These are phyloP conservation scores for Coemansia sp. DNA, from an alignment of 192 early-diverging fungal species.

Conservation along the genomic window DNA sequence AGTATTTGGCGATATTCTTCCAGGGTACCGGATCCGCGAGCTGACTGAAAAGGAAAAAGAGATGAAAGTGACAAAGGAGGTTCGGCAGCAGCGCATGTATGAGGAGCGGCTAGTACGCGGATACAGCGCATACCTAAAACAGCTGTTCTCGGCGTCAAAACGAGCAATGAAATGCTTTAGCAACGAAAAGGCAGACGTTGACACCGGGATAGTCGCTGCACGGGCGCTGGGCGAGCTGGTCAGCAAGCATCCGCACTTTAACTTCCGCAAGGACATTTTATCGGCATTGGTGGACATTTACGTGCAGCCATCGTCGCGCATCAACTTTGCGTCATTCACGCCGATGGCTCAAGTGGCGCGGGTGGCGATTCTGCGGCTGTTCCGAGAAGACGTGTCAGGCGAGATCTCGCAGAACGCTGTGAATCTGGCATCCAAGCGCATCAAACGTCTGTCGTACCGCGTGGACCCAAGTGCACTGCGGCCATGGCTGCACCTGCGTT, in stretches of 20 bases:
- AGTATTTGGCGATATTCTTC: slow-evolving; percentile 93
- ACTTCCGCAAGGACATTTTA: slow-evolving; percentile 90
- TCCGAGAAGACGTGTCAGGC: slow-evolving; percentile 82
- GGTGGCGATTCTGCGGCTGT: slow-evolving; percentile 75
- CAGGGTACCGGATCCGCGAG: slow-evolving; percentile 90
- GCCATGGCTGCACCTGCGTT: slow-evolving; percentile 76
- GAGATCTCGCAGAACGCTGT: slow-evolving; percentile 85
- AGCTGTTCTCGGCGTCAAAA: slow-evolving; percentile 60
- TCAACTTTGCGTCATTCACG: slow-evolving; percentile 62
- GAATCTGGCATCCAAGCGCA: slow-evolving; percentile 77
- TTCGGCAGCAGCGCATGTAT: slow-evolving; percentile 81
- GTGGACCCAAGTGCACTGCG: slow-evolving; percentile 68
- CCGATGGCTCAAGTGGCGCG: slow-evolving; percentile 70
- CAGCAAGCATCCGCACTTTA: slow-evolving; percentile 86
- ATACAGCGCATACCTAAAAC: slow-evolving; percentile 84
- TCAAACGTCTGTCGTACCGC: slow-evolving; percentile 76
- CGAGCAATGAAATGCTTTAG: slow-evolving; percentile 36
- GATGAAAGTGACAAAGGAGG: slow-evolving; percentile 81
- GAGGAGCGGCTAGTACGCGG: slow-evolving; percentile 79
- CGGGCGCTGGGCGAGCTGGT: slow-evolving; percentile 84
- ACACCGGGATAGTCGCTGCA: slow-evolving; percentile 63
- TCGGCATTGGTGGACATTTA: slow-evolving; percentile 69
- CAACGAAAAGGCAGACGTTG: slow-evolving; percentile 32
- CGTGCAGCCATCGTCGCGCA: slow-evolving; percentile 60
- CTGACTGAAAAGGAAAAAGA: slow-evolving; percentile 79